phyloP scores from a whole-genome alignment of 805 yeast genomes.

The Lachancea dasiensis region DNA sequence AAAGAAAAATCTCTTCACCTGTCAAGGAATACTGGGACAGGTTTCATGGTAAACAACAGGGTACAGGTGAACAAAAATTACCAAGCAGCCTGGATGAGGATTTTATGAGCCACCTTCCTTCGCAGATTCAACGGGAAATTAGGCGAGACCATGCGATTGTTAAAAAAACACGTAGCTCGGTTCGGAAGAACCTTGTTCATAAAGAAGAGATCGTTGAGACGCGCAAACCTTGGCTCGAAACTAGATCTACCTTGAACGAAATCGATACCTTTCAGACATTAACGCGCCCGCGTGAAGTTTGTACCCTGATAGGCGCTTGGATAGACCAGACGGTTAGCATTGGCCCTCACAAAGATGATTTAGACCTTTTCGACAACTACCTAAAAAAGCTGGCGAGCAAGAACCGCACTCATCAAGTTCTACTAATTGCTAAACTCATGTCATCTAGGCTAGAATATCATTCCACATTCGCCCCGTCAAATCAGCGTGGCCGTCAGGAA shows the following conservation, averaged over 20 bases:
- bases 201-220: slow-evolving; percentile 17
- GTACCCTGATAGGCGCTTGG: slow-evolving; percentile 35
- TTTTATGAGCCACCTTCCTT: slow-evolving; percentile 60
- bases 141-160: slow-evolving; percentile 40
- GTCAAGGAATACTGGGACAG: slow-evolving; percentile 12
- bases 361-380: slow-evolving; percentile 33
- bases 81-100: slow-evolving; percentile 51
- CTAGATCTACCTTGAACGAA: slow-evolving; percentile 20
- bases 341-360: slow-evolving; percentile 40
- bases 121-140: slow-evolving; percentile 58
- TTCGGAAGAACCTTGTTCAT: slow-evolving; percentile 9
- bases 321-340: slow-evolving; percentile 27
- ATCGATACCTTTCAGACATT: slow-evolving; percentile 34
- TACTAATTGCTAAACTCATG: slow-evolving; percentile 21
- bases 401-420: slow-evolving; percentile 24
- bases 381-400: slow-evolving; percentile 26
- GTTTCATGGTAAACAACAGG: slow-evolving; percentile 16
- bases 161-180: slow-evolving; percentile 15
- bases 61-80: slow-evolving; percentile 8
- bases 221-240: slow-evolving; percentile 17
- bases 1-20: slow-evolving; percentile 7
- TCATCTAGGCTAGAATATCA: slow-evolving; percentile 19
- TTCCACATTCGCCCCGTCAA: slow-evolving; percentile 5
- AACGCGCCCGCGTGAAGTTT: slow-evolving; percentile 32
- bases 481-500: slow-evolving; percentile 20